Percentiles rank a stretch among this genome's conserved stretches.
These are phyloP conservation scores for Chlorella sp. DNA, from an alignment of 139 green algal genomes.

Conservation along the genomic window DNA sequence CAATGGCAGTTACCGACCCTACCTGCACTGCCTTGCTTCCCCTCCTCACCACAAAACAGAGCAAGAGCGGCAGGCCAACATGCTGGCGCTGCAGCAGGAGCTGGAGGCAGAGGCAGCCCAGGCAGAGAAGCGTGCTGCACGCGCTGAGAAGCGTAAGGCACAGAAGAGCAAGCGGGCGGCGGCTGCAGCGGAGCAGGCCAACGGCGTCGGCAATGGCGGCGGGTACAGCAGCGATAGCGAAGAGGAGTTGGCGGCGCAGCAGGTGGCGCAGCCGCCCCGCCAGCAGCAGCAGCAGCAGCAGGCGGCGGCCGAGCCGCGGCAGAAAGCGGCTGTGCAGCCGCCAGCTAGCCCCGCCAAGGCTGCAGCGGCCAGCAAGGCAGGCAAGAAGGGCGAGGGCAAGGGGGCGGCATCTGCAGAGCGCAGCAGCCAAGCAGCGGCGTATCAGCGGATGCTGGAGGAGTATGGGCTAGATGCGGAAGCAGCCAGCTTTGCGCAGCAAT, in stretches of 20 bases:
- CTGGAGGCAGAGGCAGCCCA: conserved; percentile 2
- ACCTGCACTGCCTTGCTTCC: not conserved
- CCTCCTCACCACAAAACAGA: not conserved
- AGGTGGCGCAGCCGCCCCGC: not conserved
- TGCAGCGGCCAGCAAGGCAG: not conserved
- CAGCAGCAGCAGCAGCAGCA: not conserved
- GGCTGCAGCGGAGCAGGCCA: not conserved
- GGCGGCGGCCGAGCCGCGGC: not conserved
- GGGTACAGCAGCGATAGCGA: not conserved
- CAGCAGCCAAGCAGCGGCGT: not conserved
- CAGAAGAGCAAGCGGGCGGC: conserved; percentile 8
- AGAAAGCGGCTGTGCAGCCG: not conserved
- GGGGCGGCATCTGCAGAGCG: not conserved
- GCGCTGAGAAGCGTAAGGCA: conserved; percentile 3
- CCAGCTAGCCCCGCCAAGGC: not conserved
- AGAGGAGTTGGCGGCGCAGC: not conserved
- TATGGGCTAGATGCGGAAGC: conserved; percentile 14
- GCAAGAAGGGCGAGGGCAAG: not conserved
- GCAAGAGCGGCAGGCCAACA: conserved; percentile 27
- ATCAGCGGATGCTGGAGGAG: conserved; percentile 21
- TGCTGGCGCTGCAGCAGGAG: conserved; percentile 26
- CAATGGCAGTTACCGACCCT: too few relatives aligned
- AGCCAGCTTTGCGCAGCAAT: conserved; percentile 16
- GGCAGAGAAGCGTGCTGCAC: not conserved
- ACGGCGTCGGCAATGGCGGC: not conserved